Percentiles rank a stretch among this genome's conserved stretches.
phyloP scores from a whole-genome alignment of 257 asterid genomes.

The Solanum paucissectum region DNA sequence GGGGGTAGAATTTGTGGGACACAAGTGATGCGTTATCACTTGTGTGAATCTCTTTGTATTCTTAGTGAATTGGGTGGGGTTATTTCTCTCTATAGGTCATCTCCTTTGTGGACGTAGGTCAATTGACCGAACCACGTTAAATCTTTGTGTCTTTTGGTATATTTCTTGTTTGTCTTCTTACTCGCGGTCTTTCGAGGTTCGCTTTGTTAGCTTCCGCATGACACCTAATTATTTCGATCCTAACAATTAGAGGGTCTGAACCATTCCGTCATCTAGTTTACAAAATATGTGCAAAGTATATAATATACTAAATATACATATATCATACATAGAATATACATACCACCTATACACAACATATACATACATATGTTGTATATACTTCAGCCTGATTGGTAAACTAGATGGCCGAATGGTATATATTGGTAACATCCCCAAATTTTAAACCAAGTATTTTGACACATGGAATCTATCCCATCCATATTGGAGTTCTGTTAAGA shows the following conservation, averaged over 20 bases:
- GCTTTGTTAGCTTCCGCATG: background rate
- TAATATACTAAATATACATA: background rate
- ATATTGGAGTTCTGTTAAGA: background rate
- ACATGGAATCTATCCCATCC: background rate
- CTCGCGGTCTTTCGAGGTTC: background rate
- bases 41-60: background rate
- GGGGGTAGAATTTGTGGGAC: background rate
- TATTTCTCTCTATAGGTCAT: background rate
- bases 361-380: background rate
- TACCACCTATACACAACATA: background rate
- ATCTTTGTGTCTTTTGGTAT: background rate
- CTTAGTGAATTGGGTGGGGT: background rate
- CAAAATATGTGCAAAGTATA: background rate
- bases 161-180: background rate
- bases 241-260: background rate
- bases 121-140: too few relatives aligned
- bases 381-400: background rate
- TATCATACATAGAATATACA: background rate
- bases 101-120: background rate
- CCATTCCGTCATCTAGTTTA: background rate
- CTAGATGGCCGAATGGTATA: background rate
- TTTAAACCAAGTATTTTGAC: background rate
- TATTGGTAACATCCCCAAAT: background rate
- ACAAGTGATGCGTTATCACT: background rate
- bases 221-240: background rate